Evolutionary conservation across 345 rosid species (phyloP).

Genomic region (Melastoma malabathricum): DNA sequence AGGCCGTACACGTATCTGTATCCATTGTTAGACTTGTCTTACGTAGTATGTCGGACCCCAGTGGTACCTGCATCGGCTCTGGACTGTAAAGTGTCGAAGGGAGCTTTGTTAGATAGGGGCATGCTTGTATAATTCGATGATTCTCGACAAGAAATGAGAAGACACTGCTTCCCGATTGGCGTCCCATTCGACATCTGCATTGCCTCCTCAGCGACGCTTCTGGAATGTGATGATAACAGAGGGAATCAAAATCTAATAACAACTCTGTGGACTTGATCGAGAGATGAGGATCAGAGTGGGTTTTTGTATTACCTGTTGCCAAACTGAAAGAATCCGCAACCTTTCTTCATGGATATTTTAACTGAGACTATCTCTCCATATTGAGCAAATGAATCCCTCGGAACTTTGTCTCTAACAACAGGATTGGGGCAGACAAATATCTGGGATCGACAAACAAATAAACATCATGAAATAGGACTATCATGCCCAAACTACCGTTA

Average conservation of each 20-base stretch:
- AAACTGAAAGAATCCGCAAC: slow-evolving; percentile 92
- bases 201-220: slow-evolving; percentile 86
- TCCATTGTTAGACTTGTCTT: slow-evolving; percentile 53
- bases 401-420: slow-evolving; percentile 69
- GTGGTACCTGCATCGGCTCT: slow-evolving; percentile 60
- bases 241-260: too few relatives aligned
- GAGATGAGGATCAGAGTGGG: too few relatives aligned
- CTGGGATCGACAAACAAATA: slow-evolving; percentile 20
- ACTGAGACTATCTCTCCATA: slow-evolving; percentile 83
- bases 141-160: background rate
- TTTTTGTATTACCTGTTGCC: slow-evolving; percentile 44
- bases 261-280: too few relatives aligned
- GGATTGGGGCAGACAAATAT: slow-evolving; percentile 96
- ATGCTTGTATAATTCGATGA: too few relatives aligned
- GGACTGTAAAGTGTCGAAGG: slow-evolving; percentile 20
- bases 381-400: slow-evolving; percentile 59
- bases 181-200: slow-evolving; percentile 63
- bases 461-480: background rate
- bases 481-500: slow-evolving; percentile 5
- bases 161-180: slow-evolving; percentile 58
- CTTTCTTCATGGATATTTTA: slow-evolving; percentile 80
- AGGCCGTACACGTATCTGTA: slow-evolving; percentile 49
- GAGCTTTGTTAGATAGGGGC: too few relatives aligned
- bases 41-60: slow-evolving; percentile 71
- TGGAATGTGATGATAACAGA: slow-evolving; percentile 5